A percentile compares a stretch with the other conserved stretches of the same genome.
These are phyloP conservation scores for Alternaria brassicae DNA, from an alignment of 2,329 filamentous ascomycete species.

Conservation along the genomic window DNA sequence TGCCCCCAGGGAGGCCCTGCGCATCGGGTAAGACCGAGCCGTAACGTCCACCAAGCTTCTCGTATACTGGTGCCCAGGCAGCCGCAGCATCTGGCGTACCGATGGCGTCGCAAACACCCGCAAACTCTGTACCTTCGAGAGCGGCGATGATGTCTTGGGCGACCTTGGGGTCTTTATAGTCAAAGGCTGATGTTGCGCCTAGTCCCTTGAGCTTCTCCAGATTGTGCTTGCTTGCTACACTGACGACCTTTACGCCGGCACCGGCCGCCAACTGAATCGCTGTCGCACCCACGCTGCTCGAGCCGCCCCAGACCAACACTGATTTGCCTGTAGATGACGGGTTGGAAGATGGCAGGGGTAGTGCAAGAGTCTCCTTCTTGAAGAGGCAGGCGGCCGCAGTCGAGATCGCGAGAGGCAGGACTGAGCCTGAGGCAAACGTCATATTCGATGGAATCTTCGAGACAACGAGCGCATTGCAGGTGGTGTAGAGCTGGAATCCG, in stretches of 20 bases:
- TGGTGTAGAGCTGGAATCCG: slow-evolving; percentile 49
- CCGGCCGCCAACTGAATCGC: slow-evolving; percentile 55
- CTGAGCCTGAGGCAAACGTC: slow-evolving; percentile 49
- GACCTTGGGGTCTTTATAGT: slow-evolving; percentile 41
- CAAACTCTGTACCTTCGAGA: slow-evolving; percentile 52
- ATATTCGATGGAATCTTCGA: slow-evolving; percentile 51
- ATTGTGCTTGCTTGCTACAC: slow-evolving; percentile 48
- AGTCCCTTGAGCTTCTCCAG: slow-evolving; percentile 37
- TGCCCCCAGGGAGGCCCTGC: slow-evolving; percentile 35
- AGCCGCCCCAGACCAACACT: slow-evolving; percentile 62
- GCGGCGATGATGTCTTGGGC: slow-evolving; percentile 51
- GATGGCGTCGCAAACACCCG: slow-evolving; percentile 53
- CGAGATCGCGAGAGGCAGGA: slow-evolving; percentile 55
- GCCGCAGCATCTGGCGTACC: slow-evolving; percentile 30
- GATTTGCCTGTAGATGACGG: slow-evolving; percentile 45
- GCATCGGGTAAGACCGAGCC: slow-evolving; percentile 32
- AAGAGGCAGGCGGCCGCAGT: slow-evolving; percentile 56
- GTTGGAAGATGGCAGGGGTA: slow-evolving; percentile 48
- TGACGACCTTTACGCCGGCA: slow-evolving; percentile 52
- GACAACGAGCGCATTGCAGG: slow-evolving; percentile 37
- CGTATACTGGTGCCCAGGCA: slow-evolving; percentile 37
- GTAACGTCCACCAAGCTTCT: slow-evolving; percentile 42
- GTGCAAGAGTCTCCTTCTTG: slow-evolving; percentile 48
- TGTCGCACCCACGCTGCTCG: slow-evolving; percentile 51
- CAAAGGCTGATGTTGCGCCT: slow-evolving; percentile 41